Conservation (phyloP, 805 yeast genomes). For the Kluyveromyces dobzhanskii region DNA sequence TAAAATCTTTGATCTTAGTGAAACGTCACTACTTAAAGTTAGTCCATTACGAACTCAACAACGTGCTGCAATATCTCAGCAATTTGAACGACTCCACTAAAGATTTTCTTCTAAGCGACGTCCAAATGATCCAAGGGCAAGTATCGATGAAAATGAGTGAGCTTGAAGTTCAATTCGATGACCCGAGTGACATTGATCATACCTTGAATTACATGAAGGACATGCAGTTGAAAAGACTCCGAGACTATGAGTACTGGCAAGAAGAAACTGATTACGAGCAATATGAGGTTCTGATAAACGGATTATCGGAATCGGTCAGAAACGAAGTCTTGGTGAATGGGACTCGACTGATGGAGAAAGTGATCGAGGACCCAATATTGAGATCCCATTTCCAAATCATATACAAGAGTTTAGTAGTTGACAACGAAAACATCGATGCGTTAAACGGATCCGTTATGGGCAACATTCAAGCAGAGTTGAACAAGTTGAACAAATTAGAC, state of each 20-base stretch:
- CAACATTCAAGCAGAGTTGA: conserved; percentile 21
- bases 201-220: conserved; percentile 36
- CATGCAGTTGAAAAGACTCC: conserved; percentile 36
- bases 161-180: conserved; percentile 43
- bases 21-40: conserved; percentile 35
- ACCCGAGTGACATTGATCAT: conserved; percentile 46
- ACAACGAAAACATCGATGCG: conserved; percentile 7
- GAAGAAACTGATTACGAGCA: conserved; percentile 32
- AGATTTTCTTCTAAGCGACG: conserved; percentile 13
- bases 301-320: conserved; percentile 42
- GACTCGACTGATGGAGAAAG: conserved; percentile 46
- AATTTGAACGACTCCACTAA: conserved; percentile 14
- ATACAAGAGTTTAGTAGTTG: conserved; percentile 15
- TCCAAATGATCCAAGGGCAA: conserved; percentile 16
- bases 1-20: conserved; percentile 31
- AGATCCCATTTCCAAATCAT: conserved; percentile 18
- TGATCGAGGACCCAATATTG: conserved; percentile 26
- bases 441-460: conserved; percentile 7
- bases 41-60: conserved; percentile 34
- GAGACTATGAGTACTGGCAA: conserved; percentile 52
- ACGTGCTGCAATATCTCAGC: conserved; percentile 16
- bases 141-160: conserved; percentile 41
- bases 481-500: conserved; percentile 28
- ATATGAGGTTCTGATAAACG: conserved; percentile 34
- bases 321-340: conserved; percentile 48